Base-by-base conservation (phyloP, 2,329 filamentous ascomycete genomes). In the Magnaporthales sp. region DNA sequence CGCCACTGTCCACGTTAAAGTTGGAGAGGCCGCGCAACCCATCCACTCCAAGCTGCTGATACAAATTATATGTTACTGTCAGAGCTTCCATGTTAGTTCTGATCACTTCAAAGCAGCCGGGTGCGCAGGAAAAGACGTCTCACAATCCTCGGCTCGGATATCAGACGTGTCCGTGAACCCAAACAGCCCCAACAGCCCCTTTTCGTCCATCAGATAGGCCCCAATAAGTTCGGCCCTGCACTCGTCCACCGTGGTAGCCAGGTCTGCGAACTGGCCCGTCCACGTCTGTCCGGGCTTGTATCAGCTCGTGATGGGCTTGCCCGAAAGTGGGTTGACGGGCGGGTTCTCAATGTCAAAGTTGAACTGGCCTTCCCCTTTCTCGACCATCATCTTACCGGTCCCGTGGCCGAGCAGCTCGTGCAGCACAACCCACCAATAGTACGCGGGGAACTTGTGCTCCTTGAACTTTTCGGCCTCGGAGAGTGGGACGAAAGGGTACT, bases 251-350 rank as follows among this genome's bases (percentile, higher is more conserved):
- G 89, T 91, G 4, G 90, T 92, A 54, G 93, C 92, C 70, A 96
- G 87, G 69, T 90, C 87, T 27, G 93, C 93, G 74, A 98, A 98
- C 0, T 97, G 91, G 5, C 89, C 92, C 66, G 92, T 91, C 93
- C 93, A 97, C 0, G 94, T 97, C 78, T 97, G 92, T 2, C 93
- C 93, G 1, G 92, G 92, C 78, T 95, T 96, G 81, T 98, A 98
- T 89, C 91, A 97, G 1, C 90, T 92, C 2, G 85, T 86, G 63
- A 97, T 83, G 1, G 91, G 91, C 77, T 94, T 89, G 68, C 86
- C 83, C 4, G 88, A 91, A 56, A 97, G 78, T 0, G 93, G 93
- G 73, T 88, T 96, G 65, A 91, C 80, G 0, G 94, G 94, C 10
- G 91, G 93, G 74, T 92, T 91, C 68, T 88, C 81, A 67, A 88